These are phyloP conservation scores for Daldinia vernicosa DNA, from an alignment of 495 filamentous ascomycete genomes.

Conservation along the genomic window DNA sequence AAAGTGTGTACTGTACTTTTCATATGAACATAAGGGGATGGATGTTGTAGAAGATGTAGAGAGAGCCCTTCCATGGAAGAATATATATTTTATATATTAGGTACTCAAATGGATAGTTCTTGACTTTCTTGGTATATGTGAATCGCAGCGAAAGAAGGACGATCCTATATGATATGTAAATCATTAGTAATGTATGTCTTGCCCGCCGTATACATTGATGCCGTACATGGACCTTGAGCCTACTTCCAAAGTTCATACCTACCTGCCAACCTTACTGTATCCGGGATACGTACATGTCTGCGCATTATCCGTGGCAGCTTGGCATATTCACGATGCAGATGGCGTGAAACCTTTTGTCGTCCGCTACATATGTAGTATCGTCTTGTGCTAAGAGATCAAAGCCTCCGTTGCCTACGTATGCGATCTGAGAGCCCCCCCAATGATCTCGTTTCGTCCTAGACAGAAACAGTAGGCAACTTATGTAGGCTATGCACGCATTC, in stretches of 20 bases:
- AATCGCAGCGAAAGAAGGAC: background rate
- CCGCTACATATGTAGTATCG: background rate
- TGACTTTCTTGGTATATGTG: background rate
- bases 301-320: slow-evolving; percentile 9
- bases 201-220: background rate
- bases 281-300: slow-evolving; percentile 5
- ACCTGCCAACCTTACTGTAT: slow-evolving; percentile 18
- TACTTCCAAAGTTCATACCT: slow-evolving; percentile 3
- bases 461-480: background rate
- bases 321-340: background rate
- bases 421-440: background rate
- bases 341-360: background rate
- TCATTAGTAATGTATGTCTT: background rate
- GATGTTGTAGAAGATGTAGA: background rate
- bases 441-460: background rate
- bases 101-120: background rate
- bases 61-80: background rate
- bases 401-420: slow-evolving; percentile 10
- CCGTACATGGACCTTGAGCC: background rate
- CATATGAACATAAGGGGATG: background rate
- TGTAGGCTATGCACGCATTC: slow-evolving; percentile 3
- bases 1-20: background rate
- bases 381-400: slow-evolving; percentile 3
- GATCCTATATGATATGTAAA: background rate
- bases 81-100: too few relatives aligned